These are phyloP conservation scores for Xeromyces bisporus DNA, from an alignment of 495 filamentous ascomycete genomes.

Conservation along the genomic window DNA sequence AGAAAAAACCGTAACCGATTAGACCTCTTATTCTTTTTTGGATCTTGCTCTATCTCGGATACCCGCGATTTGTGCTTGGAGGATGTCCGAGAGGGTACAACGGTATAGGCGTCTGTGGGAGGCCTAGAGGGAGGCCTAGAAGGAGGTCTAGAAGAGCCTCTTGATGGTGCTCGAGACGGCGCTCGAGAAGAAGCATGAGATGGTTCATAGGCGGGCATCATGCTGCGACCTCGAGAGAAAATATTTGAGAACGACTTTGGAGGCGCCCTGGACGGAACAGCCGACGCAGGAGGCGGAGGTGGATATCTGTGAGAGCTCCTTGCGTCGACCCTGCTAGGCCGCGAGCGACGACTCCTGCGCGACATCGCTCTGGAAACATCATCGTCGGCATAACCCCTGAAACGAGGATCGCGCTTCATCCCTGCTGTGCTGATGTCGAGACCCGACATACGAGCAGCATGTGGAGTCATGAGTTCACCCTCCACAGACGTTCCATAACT, in stretches of 20 bases:
- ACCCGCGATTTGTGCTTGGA: constrained; percentile 9
- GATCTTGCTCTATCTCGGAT: constrained; percentile 18
- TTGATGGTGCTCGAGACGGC: constrained; percentile 7
- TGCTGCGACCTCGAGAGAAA: constrained; percentile 7
- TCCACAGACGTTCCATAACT: constrained; percentile 57
- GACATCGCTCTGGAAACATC: constrained; percentile 18
- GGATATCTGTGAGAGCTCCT: too few species aligned
- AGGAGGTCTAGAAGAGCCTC: constrained; percentile 2
- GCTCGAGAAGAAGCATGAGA: constrained; percentile 10
- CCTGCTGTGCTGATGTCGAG: constrained; percentile 27
- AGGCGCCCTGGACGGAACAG: not conserved
- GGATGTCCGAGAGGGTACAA: too few species aligned
- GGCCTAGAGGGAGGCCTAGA: too few species aligned
- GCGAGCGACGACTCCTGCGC: constrained; percentile 24
- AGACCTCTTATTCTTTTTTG: constrained; percentile 25
- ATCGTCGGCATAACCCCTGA: constrained; percentile 22
- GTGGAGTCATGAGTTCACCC: constrained; percentile 70
- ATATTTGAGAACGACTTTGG: too few species aligned
- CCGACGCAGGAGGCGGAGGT: too few species aligned
- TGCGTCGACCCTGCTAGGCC: too few species aligned
- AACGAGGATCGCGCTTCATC: constrained; percentile 18
- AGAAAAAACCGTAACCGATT: constrained; percentile 30
- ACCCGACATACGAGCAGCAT: constrained; percentile 45
- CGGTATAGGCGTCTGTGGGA: too few species aligned
- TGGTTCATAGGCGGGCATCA: constrained; percentile 7